These are phyloP conservation scores for Grosmannia serpens DNA, from an alignment of 2,329 filamentous ascomycete genomes.

Conservation along the genomic window DNA sequence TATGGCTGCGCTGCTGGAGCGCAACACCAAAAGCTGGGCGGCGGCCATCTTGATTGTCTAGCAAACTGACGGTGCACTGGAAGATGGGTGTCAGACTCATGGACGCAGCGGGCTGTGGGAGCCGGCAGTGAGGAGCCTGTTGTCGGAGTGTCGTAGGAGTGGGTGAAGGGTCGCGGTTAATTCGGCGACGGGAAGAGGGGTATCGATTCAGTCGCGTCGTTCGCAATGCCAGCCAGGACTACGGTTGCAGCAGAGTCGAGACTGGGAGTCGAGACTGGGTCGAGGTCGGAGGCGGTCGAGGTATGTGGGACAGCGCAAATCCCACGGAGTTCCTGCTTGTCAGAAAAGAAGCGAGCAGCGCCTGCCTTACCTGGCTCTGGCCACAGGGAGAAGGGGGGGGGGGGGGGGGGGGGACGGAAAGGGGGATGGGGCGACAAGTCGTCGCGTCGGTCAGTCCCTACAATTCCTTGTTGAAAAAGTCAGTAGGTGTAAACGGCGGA, in stretches of 20 bases:
- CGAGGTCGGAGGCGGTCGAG: background rate
- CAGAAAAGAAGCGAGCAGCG: background rate
- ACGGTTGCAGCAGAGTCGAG: background rate
- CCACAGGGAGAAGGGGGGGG: background rate
- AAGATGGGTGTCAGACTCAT: conserved; percentile 37
- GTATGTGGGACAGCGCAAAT: background rate
- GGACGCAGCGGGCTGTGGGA: conserved; percentile 27
- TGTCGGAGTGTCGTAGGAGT: background rate
- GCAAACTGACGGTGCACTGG: conserved; percentile 29
- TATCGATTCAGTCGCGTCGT: background rate
- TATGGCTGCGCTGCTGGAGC: conserved; percentile 28
- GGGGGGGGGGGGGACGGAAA: background rate
- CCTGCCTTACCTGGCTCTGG: background rate
- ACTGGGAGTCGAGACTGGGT: background rate
- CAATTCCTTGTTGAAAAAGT: background rate
- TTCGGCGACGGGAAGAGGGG: background rate
- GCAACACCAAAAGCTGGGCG: conserved; percentile 33
- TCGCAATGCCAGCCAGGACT: background rate
- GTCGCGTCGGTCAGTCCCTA: background rate
- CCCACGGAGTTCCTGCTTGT: background rate
- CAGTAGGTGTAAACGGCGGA: background rate
- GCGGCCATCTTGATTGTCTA: conserved; percentile 42
- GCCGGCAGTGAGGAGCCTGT: conserved; percentile 3
- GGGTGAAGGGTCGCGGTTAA: background rate
- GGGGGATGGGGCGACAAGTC: background rate